Conservation (phyloP, 108 stramenopile genomes). For the Discostella pseudostelligera region DNA sequence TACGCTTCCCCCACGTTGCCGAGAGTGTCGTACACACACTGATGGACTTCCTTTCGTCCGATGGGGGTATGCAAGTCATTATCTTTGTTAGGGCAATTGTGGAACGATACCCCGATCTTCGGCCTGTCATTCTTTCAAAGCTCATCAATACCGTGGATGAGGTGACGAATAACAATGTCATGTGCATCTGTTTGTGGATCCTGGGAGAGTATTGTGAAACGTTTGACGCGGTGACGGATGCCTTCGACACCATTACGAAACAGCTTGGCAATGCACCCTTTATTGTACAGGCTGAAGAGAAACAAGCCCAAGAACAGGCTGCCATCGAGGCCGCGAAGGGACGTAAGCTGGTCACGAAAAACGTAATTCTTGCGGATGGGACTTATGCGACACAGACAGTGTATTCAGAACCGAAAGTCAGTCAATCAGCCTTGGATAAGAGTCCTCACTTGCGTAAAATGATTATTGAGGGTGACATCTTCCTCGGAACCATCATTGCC, state of each 20-base stretch:
- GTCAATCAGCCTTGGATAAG: constrained; percentile 54
- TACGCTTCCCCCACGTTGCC: constrained; percentile 92
- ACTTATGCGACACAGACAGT: constrained; percentile 98
- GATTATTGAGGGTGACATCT: constrained; percentile 91
- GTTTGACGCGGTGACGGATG: constrained; percentile 64
- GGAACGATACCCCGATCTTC: constrained; percentile 92
- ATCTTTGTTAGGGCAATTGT: constrained; percentile 97
- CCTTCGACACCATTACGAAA: constrained; percentile 75
- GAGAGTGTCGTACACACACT: constrained; percentile 93
- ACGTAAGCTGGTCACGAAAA: constrained; percentile 86
- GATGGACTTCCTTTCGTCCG: constrained; percentile 92
- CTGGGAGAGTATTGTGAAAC: constrained; percentile 94
- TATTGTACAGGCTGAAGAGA: constrained; percentile 59
- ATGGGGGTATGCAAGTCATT: constrained; percentile 93
- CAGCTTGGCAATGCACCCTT: constrained; percentile 84
- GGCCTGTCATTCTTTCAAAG: constrained; percentile 85
- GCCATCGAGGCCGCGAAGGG: constrained; percentile 57
- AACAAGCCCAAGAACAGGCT: constrained; percentile 66
- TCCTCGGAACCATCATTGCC: constrained; percentile 88
- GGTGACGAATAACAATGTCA: constrained; percentile 82
- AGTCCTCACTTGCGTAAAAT: constrained; percentile 83
- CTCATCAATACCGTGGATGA: constrained; percentile 84
- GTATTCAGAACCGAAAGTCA: constrained; percentile 60
- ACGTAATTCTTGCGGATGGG: constrained; percentile 97
- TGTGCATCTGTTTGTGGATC: constrained; percentile 98